phyloP scores from a whole-genome alignment of 306 rosid genomes.

The Vigna mungo region DNA sequence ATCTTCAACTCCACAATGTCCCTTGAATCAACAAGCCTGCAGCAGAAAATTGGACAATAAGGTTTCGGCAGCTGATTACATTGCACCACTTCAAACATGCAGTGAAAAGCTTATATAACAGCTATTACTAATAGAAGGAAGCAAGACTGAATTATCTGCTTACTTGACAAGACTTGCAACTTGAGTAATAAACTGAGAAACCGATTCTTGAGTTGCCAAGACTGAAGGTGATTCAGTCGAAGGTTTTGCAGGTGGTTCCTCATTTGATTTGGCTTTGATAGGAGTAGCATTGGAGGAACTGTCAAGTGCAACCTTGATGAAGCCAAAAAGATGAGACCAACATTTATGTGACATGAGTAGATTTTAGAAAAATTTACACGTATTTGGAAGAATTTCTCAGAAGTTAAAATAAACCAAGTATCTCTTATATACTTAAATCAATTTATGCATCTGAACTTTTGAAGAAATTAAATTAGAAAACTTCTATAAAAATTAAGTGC shows the following conservation, averaged over 20 bases:
- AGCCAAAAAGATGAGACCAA: slow-evolving; percentile 56
- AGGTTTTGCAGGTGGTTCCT: slow-evolving; percentile 44
- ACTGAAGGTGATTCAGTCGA: slow-evolving; percentile 44
- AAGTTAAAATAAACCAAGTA: background rate
- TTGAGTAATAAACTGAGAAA: slow-evolving; percentile 70
- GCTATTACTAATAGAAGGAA: background rate
- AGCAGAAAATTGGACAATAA: slow-evolving; percentile 33
- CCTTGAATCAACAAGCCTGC: slow-evolving; percentile 88
- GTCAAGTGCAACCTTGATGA: slow-evolving; percentile 67
- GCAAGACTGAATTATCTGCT: slow-evolving; percentile 36
- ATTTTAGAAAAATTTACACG: slow-evolving; percentile 1
- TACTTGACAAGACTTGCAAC: slow-evolving; percentile 80
- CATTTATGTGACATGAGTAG: background rate
- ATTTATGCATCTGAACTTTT: background rate
- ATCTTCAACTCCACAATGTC: slow-evolving; percentile 78
- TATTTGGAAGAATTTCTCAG: background rate
- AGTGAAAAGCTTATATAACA: background rate
- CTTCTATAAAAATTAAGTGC: background rate
- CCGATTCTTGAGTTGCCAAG: slow-evolving; percentile 67
- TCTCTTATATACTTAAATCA: background rate
- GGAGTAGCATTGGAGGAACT: slow-evolving; percentile 58
- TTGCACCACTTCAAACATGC: slow-evolving; percentile 9
- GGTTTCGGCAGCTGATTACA: slow-evolving; percentile 17
- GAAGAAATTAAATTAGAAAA: background rate
- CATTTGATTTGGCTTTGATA: slow-evolving; percentile 52